Conservation (phyloP, 2,329 filamentous ascomycete species). For the Aspergillus versicolor region DNA sequence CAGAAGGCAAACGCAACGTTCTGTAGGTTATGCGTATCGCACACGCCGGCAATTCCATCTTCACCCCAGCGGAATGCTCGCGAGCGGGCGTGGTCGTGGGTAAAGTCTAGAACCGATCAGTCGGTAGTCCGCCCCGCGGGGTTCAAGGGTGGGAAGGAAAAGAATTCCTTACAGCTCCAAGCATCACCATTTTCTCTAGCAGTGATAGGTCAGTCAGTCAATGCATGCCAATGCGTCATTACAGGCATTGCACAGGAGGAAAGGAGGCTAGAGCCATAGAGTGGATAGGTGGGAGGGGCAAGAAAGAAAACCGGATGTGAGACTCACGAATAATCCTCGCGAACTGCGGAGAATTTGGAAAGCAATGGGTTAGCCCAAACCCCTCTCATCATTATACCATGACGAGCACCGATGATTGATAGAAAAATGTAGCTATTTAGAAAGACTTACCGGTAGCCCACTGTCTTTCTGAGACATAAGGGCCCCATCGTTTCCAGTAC, state of each 20-base stretch:
- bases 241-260: background rate
- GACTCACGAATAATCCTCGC: conserved; percentile 82
- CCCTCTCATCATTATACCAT: background rate
- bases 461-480: conserved; percentile 89
- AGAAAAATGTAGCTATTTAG: background rate
- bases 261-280: background rate
- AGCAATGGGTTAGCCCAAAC: conserved; percentile 26
- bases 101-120: conserved; percentile 66
- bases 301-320: conserved; percentile 11
- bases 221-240: conserved; percentile 1
- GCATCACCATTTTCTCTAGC: conserved; percentile 77
- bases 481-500: conserved; percentile 99
- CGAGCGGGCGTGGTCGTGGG: conserved; percentile 85
- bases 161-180: conserved; percentile 75
- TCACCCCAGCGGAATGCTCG: conserved; percentile 94
- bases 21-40: conserved; percentile 84
- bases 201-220: background rate
- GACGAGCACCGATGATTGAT: background rate
- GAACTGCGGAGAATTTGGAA: conserved; percentile 53
- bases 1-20: conserved; percentile 96
- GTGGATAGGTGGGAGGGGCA: background rate
- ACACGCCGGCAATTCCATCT: conserved; percentile 94
- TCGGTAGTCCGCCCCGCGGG: conserved; percentile 5
- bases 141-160: background rate
- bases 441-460: conserved; percentile 78